A percentile compares a stretch with the other conserved stretches of the same genome.
Conservation (phyloP, 345 rosid species). For the Linum lewisii region DNA sequence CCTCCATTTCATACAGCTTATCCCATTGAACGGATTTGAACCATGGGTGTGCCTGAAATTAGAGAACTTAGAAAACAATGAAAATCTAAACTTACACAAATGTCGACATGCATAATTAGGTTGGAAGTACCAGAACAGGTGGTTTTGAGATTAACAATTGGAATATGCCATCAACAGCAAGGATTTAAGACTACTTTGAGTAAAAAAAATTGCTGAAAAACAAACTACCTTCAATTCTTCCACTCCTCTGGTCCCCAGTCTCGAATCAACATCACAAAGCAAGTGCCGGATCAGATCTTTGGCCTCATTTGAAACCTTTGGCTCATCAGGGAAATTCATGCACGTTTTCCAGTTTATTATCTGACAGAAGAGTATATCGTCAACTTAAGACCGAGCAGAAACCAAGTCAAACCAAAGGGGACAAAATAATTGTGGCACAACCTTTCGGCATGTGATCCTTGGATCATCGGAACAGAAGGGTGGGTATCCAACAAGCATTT, state of each 20-base stretch:
- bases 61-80: slow-evolving; percentile 11
- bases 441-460: slow-evolving; percentile 94
- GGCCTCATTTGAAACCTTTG: slow-evolving; percentile 74
- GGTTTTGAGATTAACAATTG: neutral
- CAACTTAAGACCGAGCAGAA: slow-evolving; percentile 14
- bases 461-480: slow-evolving; percentile 98
- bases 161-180: neutral
- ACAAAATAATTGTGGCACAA: slow-evolving; percentile 21
- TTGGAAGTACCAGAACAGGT: neutral
- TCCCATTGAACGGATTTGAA: slow-evolving; percentile 75
- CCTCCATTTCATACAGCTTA: slow-evolving; percentile 74
- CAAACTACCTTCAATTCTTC: slow-evolving; percentile 79
- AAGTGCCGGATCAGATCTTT: slow-evolving; percentile 76
- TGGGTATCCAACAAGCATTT: slow-evolving; percentile 96
- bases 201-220: slow-evolving; percentile 1
- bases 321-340: slow-evolving; percentile 92
- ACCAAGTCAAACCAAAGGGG: slow-evolving; percentile 10
- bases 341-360: slow-evolving; percentile 90
- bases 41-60: slow-evolving; percentile 75
- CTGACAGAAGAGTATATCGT: slow-evolving; percentile 31
- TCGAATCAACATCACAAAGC: slow-evolving; percentile 86
- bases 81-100: slow-evolving; percentile 12
- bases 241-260: slow-evolving; percentile 81
- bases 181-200: neutral
- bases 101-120: no score